Conservation (phyloP, 768 basidiomycete genomes). For the Paxillus ammoniavirescens region DNA sequence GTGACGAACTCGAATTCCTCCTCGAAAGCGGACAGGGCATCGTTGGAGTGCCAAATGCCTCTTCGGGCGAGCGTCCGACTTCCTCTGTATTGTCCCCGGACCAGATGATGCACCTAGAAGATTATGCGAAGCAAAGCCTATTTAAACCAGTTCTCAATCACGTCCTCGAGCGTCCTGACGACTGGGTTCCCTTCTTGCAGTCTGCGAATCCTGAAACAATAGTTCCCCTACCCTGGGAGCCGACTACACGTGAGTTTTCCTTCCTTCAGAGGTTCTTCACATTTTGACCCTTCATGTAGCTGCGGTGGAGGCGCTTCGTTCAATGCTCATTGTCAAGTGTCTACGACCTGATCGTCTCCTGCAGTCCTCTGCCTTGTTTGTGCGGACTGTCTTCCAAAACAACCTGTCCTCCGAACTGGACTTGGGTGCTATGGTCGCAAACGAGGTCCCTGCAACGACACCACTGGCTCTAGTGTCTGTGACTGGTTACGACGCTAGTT, state of each 20-base stretch:
- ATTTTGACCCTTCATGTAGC: slow-evolving; percentile 40
- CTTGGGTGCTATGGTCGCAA: slow-evolving; percentile 69
- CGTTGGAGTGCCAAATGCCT: slow-evolving; percentile 33
- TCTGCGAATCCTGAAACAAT: slow-evolving; percentile 62
- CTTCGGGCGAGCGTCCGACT: slow-evolving; percentile 36
- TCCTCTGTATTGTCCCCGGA: slow-evolving; percentile 58
- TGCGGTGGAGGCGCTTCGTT: slow-evolving; percentile 70
- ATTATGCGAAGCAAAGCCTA: slow-evolving; percentile 66
- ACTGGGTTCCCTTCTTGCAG: slow-evolving; percentile 73
- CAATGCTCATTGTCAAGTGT: slow-evolving; percentile 81
- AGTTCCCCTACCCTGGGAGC: slow-evolving; percentile 80
- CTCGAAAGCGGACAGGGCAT: slow-evolving; percentile 81
- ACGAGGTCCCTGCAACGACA: slow-evolving; percentile 77
- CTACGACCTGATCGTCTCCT: slow-evolving; percentile 90
- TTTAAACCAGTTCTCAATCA: slow-evolving; percentile 77
- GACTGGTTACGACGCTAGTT: slow-evolving; percentile 97
- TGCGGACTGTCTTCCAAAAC: slow-evolving; percentile 70
- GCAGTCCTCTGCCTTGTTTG: slow-evolving; percentile 77
- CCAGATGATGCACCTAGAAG: slow-evolving; percentile 65
- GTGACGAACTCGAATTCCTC: slow-evolving; percentile 88
- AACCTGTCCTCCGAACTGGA: slow-evolving; percentile 83
- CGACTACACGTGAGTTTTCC: slow-evolving; percentile 64
- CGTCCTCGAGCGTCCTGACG: slow-evolving; percentile 56
- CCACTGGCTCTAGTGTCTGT: slow-evolving; percentile 92
- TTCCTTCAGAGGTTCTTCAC: not conserved